Base-by-base conservation (phyloP, 495 filamentous ascomycete species). In the Xylaria bambusicola region DNA sequence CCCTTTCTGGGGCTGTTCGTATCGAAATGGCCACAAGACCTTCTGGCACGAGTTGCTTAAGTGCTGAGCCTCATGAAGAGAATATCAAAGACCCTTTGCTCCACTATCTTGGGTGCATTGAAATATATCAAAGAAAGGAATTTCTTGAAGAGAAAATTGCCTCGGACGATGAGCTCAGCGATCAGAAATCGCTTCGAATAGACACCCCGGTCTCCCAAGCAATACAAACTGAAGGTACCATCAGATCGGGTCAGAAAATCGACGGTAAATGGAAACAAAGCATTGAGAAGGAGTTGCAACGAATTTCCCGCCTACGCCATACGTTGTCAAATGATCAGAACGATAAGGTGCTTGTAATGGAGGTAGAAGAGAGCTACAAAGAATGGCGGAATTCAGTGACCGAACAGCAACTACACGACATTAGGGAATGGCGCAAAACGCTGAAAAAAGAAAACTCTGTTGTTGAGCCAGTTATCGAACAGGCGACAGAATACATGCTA, bases 71-170 rank as follows among this genome's bases (percentile, higher is more conserved):
- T n/a, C 68, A 68, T 35, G 46, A 51, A 1, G 23, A 41, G 15
- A 26, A 60, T 6, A 72, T 75, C 15, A 66, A 48, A 47, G 65
- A 75, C 24, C 67, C 66, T 17, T 20, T 73, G 9, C 54, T 69
- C 6, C 72, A 73, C 40, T 75, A 66, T 48, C 49, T 69, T 40
- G 72, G 71, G 17, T 75, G 72, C 35, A 69, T 75, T 26, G 52
- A 68, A 12, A 65, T 72, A 18, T 13, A 17, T 3, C 60, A 73
- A 0, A 62, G 65, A 15, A 18, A 56, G 4, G 8, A 41, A 0
- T 75, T 72, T 26, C 63, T 69, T 3, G 26, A 13, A 2, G 4
- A 35, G 0, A 50, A 58, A 15, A 1, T 6, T 1, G 56, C 71
- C n/a, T 70, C 67, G 68, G 0, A 64, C 45, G 5, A 67, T 3